phyloP scores from a whole-genome alignment of 495 filamentous ascomycete genomes.

The Penicillium paradoxum region DNA sequence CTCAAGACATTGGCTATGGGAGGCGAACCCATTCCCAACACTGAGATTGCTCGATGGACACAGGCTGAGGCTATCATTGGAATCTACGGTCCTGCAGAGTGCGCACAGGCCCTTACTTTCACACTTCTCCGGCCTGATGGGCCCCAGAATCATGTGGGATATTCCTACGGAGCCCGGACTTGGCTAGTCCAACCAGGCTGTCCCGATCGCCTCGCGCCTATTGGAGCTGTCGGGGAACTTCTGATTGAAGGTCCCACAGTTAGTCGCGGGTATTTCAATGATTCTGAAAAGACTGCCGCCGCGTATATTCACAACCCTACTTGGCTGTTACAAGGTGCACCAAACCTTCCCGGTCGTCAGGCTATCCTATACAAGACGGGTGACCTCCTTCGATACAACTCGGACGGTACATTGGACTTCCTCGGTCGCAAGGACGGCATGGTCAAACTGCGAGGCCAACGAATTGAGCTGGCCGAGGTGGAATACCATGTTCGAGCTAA shows the following conservation, averaged over 20 bases:
- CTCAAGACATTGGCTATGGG: not conserved
- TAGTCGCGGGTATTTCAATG: not conserved
- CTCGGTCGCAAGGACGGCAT: not conserved
- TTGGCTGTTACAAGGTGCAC: not conserved
- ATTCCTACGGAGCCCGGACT: not conserved
- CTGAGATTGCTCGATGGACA: not conserved
- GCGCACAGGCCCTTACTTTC: not conserved
- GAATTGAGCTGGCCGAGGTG: not conserved
- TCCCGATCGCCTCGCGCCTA: not conserved
- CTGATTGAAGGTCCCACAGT: not conserved
- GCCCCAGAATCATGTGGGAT: not conserved
- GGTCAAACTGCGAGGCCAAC: not conserved
- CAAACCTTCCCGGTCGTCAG: not conserved
- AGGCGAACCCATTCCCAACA: not conserved
- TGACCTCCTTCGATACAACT: not conserved
- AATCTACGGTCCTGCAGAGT: not conserved
- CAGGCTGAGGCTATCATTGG: not conserved
- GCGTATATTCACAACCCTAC: too few relatives aligned
- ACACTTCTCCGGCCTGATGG: not conserved
- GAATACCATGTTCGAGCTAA: constrained; percentile 27
- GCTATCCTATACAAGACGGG: not conserved
- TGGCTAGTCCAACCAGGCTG: not conserved
- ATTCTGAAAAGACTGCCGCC: not conserved
- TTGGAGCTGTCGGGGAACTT: not conserved
- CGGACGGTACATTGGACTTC: not conserved